Evolutionary conservation across 805 yeast species (phyloP), one percentile per base, ranked within the genome.

Genomic region (Candida montana): DNA sequence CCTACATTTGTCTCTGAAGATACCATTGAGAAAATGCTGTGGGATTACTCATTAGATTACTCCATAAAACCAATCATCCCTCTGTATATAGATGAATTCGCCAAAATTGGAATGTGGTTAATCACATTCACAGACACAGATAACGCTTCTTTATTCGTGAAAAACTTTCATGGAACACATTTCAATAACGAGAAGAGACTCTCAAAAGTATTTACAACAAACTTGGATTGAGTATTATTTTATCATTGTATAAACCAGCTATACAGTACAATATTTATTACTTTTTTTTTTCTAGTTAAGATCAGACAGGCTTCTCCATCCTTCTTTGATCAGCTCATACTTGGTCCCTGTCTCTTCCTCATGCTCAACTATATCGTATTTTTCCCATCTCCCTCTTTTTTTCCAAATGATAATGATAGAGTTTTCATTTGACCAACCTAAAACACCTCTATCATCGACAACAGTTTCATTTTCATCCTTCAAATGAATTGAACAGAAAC

Each of bases 311-410:
- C 74, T 65, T 49, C 84, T 68, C 93, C 93, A 85, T 8, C 87
- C 83, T 47, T 79, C 86, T 38, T 85, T 65, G 2, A 79, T 69
- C 15, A 85, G 58, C 49, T 75, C 82, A 75, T 79, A 79, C 39
- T 63, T 67, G 28, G 61, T 63, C 11, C 54, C 47, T 10, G 52
- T 39, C 17, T 57, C 61, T 12, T 54, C 52, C 2, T 45, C 43
- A 18, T 62, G 73, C 50, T 81, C 88, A 12, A 77, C 68, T 29
- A 91, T 77, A 12, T 71, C 77, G 59, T 84, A 91, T 58, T 84
- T 87, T 57, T 91, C 97, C 96, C 96, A 87, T 23, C 79, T 79
- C 5, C 82, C 81, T 46, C 78, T 71, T 32, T 65, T 62, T 44
- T 75, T 73, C 96, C 97, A 89, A 3, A 91, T 64, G 1, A 90